A percentile compares a stretch with the other conserved stretches of the same genome.
Conservation (phyloP, 768 basidiomycete genomes). For the Leccinum obscurum region DNA sequence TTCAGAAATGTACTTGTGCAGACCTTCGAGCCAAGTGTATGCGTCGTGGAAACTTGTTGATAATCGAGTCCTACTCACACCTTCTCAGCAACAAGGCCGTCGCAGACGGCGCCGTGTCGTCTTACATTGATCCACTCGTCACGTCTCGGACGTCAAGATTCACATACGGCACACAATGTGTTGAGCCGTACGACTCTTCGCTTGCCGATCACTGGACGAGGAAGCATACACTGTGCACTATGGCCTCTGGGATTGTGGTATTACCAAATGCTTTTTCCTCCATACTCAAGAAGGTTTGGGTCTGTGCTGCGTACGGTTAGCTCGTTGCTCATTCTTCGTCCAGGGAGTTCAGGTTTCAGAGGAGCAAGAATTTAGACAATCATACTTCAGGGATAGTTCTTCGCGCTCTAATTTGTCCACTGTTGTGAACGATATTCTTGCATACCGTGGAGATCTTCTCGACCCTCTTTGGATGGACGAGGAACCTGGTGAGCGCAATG, state of each 20-base stretch:
- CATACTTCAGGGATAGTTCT: neutral
- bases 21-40: neutral
- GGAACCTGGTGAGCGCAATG: constrained; percentile 12
- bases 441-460: constrained; percentile 13
- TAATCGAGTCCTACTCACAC: neutral
- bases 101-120: constrained; percentile 5
- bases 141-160: constrained; percentile 42
- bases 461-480: constrained; percentile 16
- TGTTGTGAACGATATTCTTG: constrained; percentile 2
- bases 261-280: constrained; percentile 38
- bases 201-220: constrained; percentile 40
- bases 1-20: neutral
- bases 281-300: constrained; percentile 36
- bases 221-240: constrained; percentile 15
- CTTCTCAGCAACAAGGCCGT: neutral
- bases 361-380: constrained; percentile 17
- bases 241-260: constrained; percentile 27
- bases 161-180: constrained; percentile 39
- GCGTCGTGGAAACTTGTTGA: neutral
- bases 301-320: neutral
- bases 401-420: neutral
- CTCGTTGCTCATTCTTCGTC: neutral
- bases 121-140: constrained; percentile 46
- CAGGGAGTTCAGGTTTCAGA: constrained; percentile 21
- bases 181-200: constrained; percentile 23